phyloP scores from a whole-genome alignment of 75 land plant genomes.

The Gnetum montanum region DNA sequence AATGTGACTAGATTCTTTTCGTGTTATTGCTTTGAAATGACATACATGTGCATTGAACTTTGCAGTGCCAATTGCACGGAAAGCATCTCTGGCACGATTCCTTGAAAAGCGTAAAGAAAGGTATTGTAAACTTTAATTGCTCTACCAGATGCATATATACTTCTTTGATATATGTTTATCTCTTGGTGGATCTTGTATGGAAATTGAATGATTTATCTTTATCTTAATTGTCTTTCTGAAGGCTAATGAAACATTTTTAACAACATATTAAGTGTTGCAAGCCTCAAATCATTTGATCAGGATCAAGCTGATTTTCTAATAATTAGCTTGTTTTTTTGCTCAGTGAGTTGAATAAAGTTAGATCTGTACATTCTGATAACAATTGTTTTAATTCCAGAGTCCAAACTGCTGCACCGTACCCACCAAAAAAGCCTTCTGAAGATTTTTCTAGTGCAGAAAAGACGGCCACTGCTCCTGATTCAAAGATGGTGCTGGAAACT shows the following conservation, averaged over 20 bases:
- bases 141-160: too few relatives aligned
- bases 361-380: too few relatives aligned
- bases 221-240: neutral
- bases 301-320: too few relatives aligned
- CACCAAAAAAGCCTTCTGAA: conserved; percentile 1
- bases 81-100: conserved; percentile 54
- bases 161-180: neutral
- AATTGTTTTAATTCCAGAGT: conserved; percentile 3
- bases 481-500: too few relatives aligned
- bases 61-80: conserved; percentile 53
- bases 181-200: neutral
- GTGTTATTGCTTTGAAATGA: neutral
- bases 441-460: conserved; percentile 1
- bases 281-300: too few relatives aligned
- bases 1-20: neutral
- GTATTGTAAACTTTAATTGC: too few relatives aligned
- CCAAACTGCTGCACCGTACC: conserved; percentile 6
- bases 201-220: neutral
- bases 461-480: neutral
- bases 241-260: too few relatives aligned
- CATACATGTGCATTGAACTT: conserved; percentile 1
- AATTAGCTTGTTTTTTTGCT: too few relatives aligned
- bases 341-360: too few relatives aligned
- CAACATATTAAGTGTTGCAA: too few relatives aligned
- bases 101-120: conserved; percentile 66